Evolutionary conservation across 129 eudicot species (phyloP).

Genomic region (Tanacetum coccineum): DNA sequence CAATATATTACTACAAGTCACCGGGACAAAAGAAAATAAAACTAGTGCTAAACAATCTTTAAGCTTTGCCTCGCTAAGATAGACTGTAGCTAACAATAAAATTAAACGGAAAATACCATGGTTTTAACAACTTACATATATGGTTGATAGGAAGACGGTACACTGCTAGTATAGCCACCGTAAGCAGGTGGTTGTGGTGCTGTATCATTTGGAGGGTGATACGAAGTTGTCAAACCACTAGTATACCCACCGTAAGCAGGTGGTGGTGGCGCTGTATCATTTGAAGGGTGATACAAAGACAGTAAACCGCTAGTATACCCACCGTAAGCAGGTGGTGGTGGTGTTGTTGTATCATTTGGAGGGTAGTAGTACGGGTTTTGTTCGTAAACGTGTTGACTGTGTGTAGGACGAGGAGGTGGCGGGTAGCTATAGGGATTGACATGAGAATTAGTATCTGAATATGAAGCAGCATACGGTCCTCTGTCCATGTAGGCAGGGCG

Average conservation of each 20-base stretch:
- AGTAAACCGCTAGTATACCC: constrained; percentile 26
- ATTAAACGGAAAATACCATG: constrained; percentile 1
- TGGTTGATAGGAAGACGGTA: constrained; percentile 30
- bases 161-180: constrained; percentile 8
- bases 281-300: neutral
- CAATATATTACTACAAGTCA: neutral
- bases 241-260: constrained; percentile 30
- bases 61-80: neutral
- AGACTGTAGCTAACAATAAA: no score
- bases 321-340: constrained; percentile 27
- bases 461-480: constrained; percentile 29
- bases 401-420: constrained; percentile 23
- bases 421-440: constrained; percentile 33
- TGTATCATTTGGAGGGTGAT: constrained; percentile 1
- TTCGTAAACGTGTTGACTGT: constrained; percentile 34
- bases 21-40: neutral
- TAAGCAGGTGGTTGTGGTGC: neutral
- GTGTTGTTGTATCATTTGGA: constrained; percentile 30
- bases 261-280: constrained; percentile 25
- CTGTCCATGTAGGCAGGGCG: constrained; percentile 30
- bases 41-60: neutral
- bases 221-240: constrained; percentile 9
- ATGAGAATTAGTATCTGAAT: constrained; percentile 20
- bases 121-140: constrained; percentile 25
- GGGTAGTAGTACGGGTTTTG: constrained; percentile 42